Evolutionary conservation across 2,329 filamentous ascomycete species (phyloP), one percentile per base, ranked within the genome.

Genomic region (Exophiala xenobiotica): DNA sequence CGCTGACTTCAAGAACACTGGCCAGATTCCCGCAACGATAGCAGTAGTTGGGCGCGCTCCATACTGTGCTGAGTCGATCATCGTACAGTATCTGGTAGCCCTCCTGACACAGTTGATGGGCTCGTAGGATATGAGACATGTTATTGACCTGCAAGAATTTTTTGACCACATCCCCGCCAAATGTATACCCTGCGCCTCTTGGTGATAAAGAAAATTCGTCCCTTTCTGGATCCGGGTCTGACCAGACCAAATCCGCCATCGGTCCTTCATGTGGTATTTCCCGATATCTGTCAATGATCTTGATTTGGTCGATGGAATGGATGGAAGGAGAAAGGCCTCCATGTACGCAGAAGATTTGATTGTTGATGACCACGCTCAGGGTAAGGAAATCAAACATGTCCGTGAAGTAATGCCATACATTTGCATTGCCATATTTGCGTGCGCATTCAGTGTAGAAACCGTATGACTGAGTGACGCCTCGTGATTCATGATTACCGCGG

Each of bases 341-440:
- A 70, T 99, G 93, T 5, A 99, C 93, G 70, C 93, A 99, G 70
- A 99, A 99, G 61, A 99, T 99, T 70, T 97, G 89, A 70, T 99
- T 88, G 69, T 97, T 95, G 68, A 99, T 99, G 58, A 99, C 92
- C 55, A 97, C 95, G 64, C 89, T 95, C 51, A 99, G 77, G 6
- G 92, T 97, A 58, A 99, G 78, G 70, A 95, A 99, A 74, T 99
- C 93, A 72, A 99, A 99, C 91, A 99, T 97, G 74, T 99, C 93
- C 60, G 93, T 99, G 68, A 99, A 99, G 70, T 97, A 93, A 72
- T 99, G 93, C 93, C 93, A 99, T 18, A 99, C 93, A 64, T 93
- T 96, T 58, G 93, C 90, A 67, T 96, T 97, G 68, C 93, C 93
- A 72, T 99, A 99, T 73, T 99, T 99, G 62, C 93, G 86, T 16